phyloP scores from a whole-genome alignment of 495 filamentous ascomycete genomes.

The Ramalina peruviana region DNA sequence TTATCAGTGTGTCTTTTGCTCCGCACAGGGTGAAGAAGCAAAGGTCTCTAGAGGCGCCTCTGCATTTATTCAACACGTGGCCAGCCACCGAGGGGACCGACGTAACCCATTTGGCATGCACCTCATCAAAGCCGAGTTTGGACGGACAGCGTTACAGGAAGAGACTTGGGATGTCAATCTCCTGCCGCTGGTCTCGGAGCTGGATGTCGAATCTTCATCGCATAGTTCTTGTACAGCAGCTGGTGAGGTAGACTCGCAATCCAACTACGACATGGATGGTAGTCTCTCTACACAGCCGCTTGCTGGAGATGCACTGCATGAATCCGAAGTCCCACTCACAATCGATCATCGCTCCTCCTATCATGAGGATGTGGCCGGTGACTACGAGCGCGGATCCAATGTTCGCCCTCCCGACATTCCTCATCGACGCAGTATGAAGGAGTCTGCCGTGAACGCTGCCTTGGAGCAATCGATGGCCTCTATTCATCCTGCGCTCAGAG shows the following conservation, averaged over 20 bases:
- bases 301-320: background rate
- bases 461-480: background rate
- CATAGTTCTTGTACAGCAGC: background rate
- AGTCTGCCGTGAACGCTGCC: background rate
- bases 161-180: constrained; percentile 29
- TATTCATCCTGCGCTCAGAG: background rate
- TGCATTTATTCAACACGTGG: constrained; percentile 29
- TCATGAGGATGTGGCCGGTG: background rate
- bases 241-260: background rate
- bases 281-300: background rate
- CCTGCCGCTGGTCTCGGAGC: constrained; percentile 4
- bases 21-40: constrained; percentile 17
- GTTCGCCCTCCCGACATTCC: background rate
- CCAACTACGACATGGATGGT: background rate
- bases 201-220: too few relatives aligned
- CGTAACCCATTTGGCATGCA: constrained; percentile 1
- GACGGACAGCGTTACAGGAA: constrained; percentile 15
- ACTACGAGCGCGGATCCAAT: background rate
- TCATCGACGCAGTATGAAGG: background rate
- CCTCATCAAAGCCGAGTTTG: constrained; percentile 18
- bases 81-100: constrained; percentile 18
- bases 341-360: background rate
- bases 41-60: constrained; percentile 22
- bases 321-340: background rate
- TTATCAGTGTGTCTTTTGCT: constrained; percentile 34